These are phyloP conservation scores for Phytophthora colocasiae DNA, from an alignment of 352 stramenopile species.

Conservation along the genomic window DNA sequence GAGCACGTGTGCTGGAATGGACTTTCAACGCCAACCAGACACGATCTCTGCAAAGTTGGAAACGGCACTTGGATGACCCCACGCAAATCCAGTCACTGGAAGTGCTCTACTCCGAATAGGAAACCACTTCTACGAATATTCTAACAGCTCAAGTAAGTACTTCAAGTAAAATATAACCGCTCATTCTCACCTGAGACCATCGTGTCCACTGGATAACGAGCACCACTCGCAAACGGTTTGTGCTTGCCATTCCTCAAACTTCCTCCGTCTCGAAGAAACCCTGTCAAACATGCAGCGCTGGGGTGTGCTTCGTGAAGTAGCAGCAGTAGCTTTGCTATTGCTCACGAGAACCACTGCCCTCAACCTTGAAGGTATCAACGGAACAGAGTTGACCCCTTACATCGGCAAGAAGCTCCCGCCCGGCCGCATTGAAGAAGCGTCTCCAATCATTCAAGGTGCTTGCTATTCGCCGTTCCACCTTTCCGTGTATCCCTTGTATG, in stretches of 20 bases:
- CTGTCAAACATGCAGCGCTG: slow-evolving; percentile 28
- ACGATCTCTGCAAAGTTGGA: slow-evolving; percentile 51
- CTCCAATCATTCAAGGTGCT: slow-evolving; percentile 42
- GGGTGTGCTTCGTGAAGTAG: slow-evolving; percentile 3
- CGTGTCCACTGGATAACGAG: slow-evolving; percentile 1
- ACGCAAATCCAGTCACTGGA: slow-evolving; percentile 44
- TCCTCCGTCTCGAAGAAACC: background rate
- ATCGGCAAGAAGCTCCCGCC: slow-evolving; percentile 9
- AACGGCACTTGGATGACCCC: slow-evolving; percentile 44
- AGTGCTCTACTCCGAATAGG: slow-evolving; percentile 48
- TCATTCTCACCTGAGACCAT: slow-evolving; percentile 6
- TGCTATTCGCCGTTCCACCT: slow-evolving; percentile 88
- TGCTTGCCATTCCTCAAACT: slow-evolving; percentile 18
- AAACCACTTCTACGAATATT: slow-evolving; percentile 34
- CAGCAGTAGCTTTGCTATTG: slow-evolving; percentile 9
- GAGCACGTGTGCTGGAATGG: slow-evolving; percentile 57
- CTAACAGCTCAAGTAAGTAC: slow-evolving; percentile 13
- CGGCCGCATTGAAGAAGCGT: slow-evolving; percentile 9
- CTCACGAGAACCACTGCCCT: slow-evolving; percentile 19
- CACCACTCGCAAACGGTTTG: background rate
- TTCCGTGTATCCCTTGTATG: slow-evolving; percentile 66
- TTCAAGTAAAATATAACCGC: slow-evolving; percentile 28
- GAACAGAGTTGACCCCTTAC: slow-evolving; percentile 26
- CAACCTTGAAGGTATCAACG: slow-evolving; percentile 28
- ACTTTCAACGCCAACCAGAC: slow-evolving; percentile 44